Evolutionary conservation across 371 early-diverging fungal species (phyloP).

Genomic region (Mucor indicus): DNA sequence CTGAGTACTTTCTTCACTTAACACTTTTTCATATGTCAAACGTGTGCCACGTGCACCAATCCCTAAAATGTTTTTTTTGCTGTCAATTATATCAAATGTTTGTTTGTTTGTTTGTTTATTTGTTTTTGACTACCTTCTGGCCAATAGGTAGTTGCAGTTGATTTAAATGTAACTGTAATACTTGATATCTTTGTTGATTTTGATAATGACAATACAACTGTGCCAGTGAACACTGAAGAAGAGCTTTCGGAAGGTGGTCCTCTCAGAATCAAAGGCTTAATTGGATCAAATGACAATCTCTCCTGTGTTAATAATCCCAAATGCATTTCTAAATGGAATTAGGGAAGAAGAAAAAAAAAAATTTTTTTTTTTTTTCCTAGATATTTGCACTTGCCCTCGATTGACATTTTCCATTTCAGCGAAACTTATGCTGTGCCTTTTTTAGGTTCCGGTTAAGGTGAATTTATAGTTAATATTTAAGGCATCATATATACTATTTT

Average conservation of each 20-base stretch:
- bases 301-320: conserved; percentile 31
- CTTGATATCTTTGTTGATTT: conserved; percentile 31
- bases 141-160: conserved; percentile 44
- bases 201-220: conserved; percentile 32
- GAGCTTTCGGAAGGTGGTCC: conserved; percentile 37
- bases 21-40: conserved; percentile 18
- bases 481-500: too few species aligned
- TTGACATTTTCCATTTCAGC: too few species aligned
- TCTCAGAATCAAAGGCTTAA: conserved; percentile 42
- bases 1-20: conserved; percentile 23
- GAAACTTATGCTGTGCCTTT: too few species aligned
- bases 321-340: conserved; percentile 25
- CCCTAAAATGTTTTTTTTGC: conserved; percentile 12
- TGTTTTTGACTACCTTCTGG: conserved; percentile 32
- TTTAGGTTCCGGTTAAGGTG: too few species aligned
- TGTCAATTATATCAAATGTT: too few species aligned
- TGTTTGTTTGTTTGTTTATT: not conserved
- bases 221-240: conserved; percentile 35
- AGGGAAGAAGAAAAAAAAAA: too few species aligned
- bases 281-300: conserved; percentile 41
- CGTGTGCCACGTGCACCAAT: conserved; percentile 33
- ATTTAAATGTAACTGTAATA: conserved; percentile 35
- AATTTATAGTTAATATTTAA: too few species aligned
- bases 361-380: too few species aligned
- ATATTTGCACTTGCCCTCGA: too few species aligned